Base-by-base conservation (phyloP, 83 land plant genomes). In the Isoetes engelmannii region DNA sequence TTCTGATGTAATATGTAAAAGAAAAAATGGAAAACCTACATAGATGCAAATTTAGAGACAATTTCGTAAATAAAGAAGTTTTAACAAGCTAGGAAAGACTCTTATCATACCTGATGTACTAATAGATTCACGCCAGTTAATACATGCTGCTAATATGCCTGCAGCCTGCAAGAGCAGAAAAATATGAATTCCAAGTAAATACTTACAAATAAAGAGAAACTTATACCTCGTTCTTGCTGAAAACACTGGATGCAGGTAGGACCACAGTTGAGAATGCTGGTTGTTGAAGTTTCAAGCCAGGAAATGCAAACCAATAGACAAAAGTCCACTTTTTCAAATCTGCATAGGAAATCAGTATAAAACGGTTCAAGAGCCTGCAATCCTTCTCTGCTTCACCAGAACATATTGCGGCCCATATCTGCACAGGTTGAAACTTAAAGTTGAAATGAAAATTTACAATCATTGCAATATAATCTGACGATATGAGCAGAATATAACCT, bases 301-400 rank as follows among this genome's bases (percentile, higher is more conserved):
- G 99, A 70, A 92, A 96, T 28, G 95, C 97, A 79, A 91, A 89
- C 89, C 92, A 89, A 69, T 96, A 89, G 67, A 72, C 76, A 70
- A 96, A 96, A 62, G 49, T 80, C 97, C 97, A 96, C 75, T 84
- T 89, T 65, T 96, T 96, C 62, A 96, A 62, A 79, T 96, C 99
- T 4, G 99, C 97, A 82, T 79, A 87, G 49, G 97, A 87, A 49
- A 96, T 86, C 28, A 96, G 61, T 63, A 96, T 72, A 69, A 96
- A 96, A 70, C 95, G 86, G 44, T 77, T 82, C 66, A 96, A 85
- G 61, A 87, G 47, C 20, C 77, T 65, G 64, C 81, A 46, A 61
- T 92, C 85, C 68, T 89, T 83, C 69, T 84, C 85, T 50, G 83
- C 99, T 68, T 75, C 82, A 46, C 97, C 97, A 46, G 87, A 84